Conservation (phyloP, 2,329 filamentous ascomycete genomes). For the Fusarium sarcochroum region DNA sequence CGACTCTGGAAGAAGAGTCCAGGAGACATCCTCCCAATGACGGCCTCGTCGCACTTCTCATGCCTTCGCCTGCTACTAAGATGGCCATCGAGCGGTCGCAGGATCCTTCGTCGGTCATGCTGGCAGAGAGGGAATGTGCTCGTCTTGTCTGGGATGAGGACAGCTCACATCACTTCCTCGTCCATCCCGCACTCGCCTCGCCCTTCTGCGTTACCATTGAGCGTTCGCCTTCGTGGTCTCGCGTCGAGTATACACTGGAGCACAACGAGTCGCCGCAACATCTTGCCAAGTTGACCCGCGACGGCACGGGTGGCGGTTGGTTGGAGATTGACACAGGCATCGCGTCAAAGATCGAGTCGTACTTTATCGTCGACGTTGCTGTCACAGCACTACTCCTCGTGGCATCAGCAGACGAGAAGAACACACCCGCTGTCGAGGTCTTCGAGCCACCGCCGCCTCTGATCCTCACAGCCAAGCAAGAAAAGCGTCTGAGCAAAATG, state of each 20-base stretch:
- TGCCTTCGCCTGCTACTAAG: conserved; percentile 75
- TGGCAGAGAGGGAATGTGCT: conserved; percentile 78
- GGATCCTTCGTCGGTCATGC: conserved; percentile 70
- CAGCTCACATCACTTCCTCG: conserved; percentile 70
- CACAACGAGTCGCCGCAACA: conserved; percentile 73
- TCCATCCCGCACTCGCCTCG: conserved; percentile 73
- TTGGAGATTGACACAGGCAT: conserved; percentile 74
- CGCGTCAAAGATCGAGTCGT: conserved; percentile 70
- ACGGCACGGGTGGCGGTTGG: conserved; percentile 71
- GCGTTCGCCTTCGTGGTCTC: conserved; percentile 70
- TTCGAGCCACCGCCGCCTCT: conserved; percentile 71
- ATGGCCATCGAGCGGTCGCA: conserved; percentile 73
- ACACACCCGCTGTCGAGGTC: conserved; percentile 59
- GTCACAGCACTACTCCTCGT: conserved; percentile 73
- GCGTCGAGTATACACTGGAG: conserved; percentile 75
- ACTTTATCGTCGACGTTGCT: conserved; percentile 74
- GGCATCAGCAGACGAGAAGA: conserved; percentile 69
- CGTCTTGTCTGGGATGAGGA: conserved; percentile 80
- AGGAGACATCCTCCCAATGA: conserved; percentile 69
- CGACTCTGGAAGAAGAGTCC: conserved; percentile 69
- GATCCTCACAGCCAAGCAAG: conserved; percentile 41
- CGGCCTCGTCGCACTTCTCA: conserved; percentile 76
- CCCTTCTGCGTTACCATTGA: conserved; percentile 74
- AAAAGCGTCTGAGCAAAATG: conserved; percentile 50
- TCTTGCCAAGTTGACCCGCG: conserved; percentile 71